These are phyloP conservation scores for Penicillium parvum DNA, from an alignment of 495 filamentous ascomycete species.

Conservation along the genomic window DNA sequence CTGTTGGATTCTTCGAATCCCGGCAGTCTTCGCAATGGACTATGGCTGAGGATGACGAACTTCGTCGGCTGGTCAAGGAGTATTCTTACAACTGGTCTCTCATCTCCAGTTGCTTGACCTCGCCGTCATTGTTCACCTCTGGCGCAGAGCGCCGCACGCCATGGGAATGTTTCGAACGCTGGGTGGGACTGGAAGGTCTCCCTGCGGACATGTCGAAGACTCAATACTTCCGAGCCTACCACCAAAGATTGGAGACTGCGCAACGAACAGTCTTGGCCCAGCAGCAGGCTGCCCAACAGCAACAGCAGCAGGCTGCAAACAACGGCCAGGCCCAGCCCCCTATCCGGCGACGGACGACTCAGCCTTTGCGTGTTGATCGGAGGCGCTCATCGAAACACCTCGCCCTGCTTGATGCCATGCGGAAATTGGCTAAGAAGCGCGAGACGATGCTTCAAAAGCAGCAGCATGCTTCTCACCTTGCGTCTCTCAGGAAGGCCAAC, in stretches of 20 bases:
- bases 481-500: conserved; percentile 66
- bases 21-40: conserved; percentile 88
- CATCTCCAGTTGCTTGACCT: conserved; percentile 71
- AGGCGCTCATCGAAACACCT: conserved; percentile 80
- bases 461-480: conserved; percentile 66
- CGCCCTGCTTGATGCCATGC: conserved; percentile 86
- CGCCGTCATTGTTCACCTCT: conserved; percentile 71
- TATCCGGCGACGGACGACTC: conserved; percentile 61
- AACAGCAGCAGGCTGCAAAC: conserved; percentile 52
- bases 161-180: conserved; percentile 98
- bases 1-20: conserved; percentile 81
- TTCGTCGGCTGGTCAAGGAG: conserved; percentile 78
- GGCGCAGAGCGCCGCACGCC: conserved; percentile 87
- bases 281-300: conserved; percentile 52
- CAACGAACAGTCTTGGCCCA: conserved; percentile 61
- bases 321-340: conserved; percentile 54
- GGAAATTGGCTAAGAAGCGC: conserved; percentile 89
- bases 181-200: conserved; percentile 83
- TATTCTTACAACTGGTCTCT: conserved; percentile 97
- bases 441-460: conserved; percentile 83
- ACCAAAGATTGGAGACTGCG: conserved; percentile 73
- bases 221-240: conserved; percentile 84
- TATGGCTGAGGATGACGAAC: conserved; percentile 79
- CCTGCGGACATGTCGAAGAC: conserved; percentile 90
- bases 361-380: conserved; percentile 76